Evolutionary conservation across 2,329 filamentous ascomycete species (phyloP), one percentile per base, ranked within the genome.

Genomic region (Graphium sp.): DNA sequence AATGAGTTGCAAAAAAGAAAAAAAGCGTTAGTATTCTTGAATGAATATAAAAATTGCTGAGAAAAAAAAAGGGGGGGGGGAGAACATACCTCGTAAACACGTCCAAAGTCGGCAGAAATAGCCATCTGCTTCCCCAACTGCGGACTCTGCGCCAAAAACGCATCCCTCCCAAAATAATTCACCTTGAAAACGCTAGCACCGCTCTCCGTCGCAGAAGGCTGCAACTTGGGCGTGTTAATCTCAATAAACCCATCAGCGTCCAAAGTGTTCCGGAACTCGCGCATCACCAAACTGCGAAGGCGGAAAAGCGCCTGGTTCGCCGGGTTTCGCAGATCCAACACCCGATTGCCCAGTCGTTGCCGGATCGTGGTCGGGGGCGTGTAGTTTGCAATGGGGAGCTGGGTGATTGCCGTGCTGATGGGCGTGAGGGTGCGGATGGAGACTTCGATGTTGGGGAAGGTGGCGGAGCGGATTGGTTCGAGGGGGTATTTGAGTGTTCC

Each of bases 11-110:
- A n/a, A n/a, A n/a, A n/a, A n/a, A n/a, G n/a, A n/a, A n/a, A n/a
- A n/a, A n/a, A n/a, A n/a, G n/a, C n/a, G n/a, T n/a, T n/a, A n/a
- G n/a, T n/a, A n/a, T n/a, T n/a, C n/a, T n/a, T n/a, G n/a, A n/a
- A n/a, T n/a, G n/a, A n/a, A n/a, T n/a, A n/a, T n/a, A n/a, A n/a
- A n/a, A n/a, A n/a, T n/a, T n/a, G n/a, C n/a, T n/a, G n/a, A n/a
- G n/a, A n/a, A n/a, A n/a, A n/a, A n/a, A n/a, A n/a, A n/a, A n/a
- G n/a, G n/a, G n/a, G n/a, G n/a, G n/a, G n/a, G n/a, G n/a, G n/a
- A n/a, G n/a, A n/a, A n/a, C n/a, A n/a, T n/a, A n/a, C n/a, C n/a
- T 94, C 85, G 43, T 87, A 94, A 5, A 94, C 85, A 28, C 75
- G 73, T 32, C 77, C 76, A 46, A 93, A 89, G 47, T 94, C 85